Conservation (phyloP, 306 rosid species). For the Dryas drummondii region DNA sequence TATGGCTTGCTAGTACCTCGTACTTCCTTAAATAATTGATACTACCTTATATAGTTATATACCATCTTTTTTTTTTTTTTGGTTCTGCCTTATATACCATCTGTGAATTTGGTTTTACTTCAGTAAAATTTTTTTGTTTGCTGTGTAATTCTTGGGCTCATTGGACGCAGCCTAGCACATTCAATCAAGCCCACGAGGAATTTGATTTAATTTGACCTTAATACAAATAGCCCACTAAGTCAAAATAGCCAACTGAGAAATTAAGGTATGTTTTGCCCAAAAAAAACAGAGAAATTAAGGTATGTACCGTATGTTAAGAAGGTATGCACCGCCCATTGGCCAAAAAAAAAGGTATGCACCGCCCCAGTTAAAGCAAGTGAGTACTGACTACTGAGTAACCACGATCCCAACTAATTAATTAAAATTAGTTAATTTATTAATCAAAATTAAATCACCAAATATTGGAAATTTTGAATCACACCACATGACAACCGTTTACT, state of each 20-base stretch:
- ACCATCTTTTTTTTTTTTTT: too few species aligned
- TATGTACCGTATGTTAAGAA: too few species aligned
- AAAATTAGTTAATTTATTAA: background rate
- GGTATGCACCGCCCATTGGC: too few species aligned
- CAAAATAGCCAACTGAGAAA: slow-evolving; percentile 3
- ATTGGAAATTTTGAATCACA: background rate
- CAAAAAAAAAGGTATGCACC: background rate
- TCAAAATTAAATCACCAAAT: background rate
- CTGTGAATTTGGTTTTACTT: too few species aligned
- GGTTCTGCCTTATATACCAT: too few species aligned
- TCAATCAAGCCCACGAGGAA: background rate
- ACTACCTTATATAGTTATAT: background rate
- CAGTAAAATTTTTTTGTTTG: too few species aligned
- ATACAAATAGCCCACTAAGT: background rate
- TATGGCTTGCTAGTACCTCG: background rate
- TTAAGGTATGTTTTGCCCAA: too few species aligned
- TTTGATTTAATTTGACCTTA: background rate
- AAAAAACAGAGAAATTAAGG: too few species aligned
- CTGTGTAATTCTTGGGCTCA: too few species aligned
- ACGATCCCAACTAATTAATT: background rate
- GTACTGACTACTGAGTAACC: background rate
- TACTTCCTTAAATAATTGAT: background rate
- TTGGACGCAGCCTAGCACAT: background rate
- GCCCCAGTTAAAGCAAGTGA: background rate
- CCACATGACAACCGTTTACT: slow-evolving; percentile 27